Evolutionary conservation across 495 filamentous ascomycete species (phyloP).

Genomic region (Xylaria cubensis): DNA sequence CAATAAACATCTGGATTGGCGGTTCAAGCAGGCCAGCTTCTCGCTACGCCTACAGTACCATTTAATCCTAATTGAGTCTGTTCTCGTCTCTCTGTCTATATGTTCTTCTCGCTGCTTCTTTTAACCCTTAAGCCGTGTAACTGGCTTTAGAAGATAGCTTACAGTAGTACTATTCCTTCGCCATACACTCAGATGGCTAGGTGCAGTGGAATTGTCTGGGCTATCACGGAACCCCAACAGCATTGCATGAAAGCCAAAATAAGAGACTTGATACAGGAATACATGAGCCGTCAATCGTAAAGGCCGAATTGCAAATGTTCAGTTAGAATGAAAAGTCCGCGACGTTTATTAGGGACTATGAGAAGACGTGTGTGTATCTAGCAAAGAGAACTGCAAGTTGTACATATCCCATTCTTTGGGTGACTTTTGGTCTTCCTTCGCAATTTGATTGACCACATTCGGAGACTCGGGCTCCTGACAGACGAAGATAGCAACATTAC

Average conservation of each 20-base stretch:
- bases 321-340: background rate
- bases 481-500: background rate
- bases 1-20: background rate
- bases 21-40: background rate
- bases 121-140: background rate
- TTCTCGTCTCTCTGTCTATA: background rate
- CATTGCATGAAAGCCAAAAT: background rate
- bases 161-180: background rate
- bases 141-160: background rate
- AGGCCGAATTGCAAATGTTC: background rate
- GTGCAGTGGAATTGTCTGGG: background rate
- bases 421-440: background rate
- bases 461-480: background rate
- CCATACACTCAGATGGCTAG: background rate
- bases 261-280: background rate
- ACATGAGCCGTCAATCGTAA: background rate
- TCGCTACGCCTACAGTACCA: too few relatives aligned
- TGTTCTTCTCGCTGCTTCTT: background rate
- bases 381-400: background rate
- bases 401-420: background rate
- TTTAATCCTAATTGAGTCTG: background rate
- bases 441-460: background rate
- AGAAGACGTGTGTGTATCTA: background rate
- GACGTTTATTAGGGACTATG: background rate
- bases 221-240: background rate